Evolutionary conservation across 106 monocot species (phyloP), one percentile per base, ranked within the genome.

Genomic region (Dactylorhiza incarnata): DNA sequence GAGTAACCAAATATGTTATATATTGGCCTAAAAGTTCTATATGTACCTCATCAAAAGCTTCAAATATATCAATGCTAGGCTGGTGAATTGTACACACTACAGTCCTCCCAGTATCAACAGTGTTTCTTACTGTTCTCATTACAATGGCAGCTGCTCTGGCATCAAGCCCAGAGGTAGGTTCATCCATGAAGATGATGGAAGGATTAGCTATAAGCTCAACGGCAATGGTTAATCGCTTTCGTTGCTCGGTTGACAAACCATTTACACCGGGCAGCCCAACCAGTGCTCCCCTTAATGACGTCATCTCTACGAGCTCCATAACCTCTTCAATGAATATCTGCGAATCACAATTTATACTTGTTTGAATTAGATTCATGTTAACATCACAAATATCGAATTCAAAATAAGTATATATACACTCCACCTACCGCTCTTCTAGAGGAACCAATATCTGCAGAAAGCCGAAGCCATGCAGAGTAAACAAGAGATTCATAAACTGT

Each of bases 61-160:
- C 78, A 59, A 78, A 78, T 71, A 78, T 78, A 48, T 78, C 78
- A 24, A 78, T 78, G 45, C 78, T 78, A 24, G 78, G 78, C 43
- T 78, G 79, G n/a, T 80, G 79, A 52, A 80, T 80, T 14, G 79
- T 80, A 50, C 79, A 80, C 63, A 80, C 79, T 1, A 80, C 79
- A 6, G 79, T 80, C 12, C 79, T 73, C 3, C 79, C 79, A 16
- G 63, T 76, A 9, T 81, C 51, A 3, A 80, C 75, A 11, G 80
- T 80, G 63, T 80, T 80, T 46, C 79, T 79, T 24, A 87, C 87
- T 11, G 87, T 74, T 13, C 87, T 81, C 87, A 87, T 87, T 15
- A 87, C 87, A 74, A 87, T 87, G 11, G 87, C 87, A 5, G 87
- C 87, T 44, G 87, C 87, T 7, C 87, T 73, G 22, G 87, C 87